phyloP scores from a whole-genome alignment of 495 filamentous ascomycete genomes.

The Halenospora varia region DNA sequence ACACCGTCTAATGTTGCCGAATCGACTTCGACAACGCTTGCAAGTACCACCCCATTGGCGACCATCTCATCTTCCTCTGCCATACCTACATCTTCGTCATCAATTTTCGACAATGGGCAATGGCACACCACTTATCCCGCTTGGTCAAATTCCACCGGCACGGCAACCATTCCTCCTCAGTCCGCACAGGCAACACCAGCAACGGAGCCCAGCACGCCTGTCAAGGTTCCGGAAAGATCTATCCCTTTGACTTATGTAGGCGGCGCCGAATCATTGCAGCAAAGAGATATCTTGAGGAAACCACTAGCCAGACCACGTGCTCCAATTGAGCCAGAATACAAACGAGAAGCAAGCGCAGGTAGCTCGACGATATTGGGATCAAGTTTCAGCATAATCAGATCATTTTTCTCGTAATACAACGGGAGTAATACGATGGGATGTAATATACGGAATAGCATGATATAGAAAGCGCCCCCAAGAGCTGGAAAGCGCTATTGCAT shows the following conservation, averaged over 20 bases:
- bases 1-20: not conserved
- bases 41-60: not conserved
- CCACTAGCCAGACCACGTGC: not conserved
- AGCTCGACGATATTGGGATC: not conserved
- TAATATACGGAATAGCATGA: slow-evolving; percentile 1
- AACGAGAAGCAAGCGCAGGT: not conserved
- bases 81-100: not conserved
- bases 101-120: slow-evolving; percentile 23
- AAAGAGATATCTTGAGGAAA: not conserved
- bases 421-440: not conserved
- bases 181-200: not conserved
- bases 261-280: not conserved
- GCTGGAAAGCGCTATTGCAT: slow-evolving; percentile 21
- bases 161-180: not conserved
- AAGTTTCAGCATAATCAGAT: not conserved
- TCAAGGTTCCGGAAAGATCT: not conserved
- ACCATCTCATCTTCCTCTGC: not conserved
- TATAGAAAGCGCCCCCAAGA: slow-evolving; percentile 16
- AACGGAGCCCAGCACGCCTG: not conserved
- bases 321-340: not conserved
- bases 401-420: not conserved
- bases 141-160: slow-evolving; percentile 18
- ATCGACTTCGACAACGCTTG: not conserved
- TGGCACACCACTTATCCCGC: slow-evolving; percentile 27
- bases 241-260: not conserved